Evolutionary conservation across 495 filamentous ascomycete species (phyloP), one percentile per base, ranked within the genome.

Genomic region (Hypoxylon cercidicola): DNA sequence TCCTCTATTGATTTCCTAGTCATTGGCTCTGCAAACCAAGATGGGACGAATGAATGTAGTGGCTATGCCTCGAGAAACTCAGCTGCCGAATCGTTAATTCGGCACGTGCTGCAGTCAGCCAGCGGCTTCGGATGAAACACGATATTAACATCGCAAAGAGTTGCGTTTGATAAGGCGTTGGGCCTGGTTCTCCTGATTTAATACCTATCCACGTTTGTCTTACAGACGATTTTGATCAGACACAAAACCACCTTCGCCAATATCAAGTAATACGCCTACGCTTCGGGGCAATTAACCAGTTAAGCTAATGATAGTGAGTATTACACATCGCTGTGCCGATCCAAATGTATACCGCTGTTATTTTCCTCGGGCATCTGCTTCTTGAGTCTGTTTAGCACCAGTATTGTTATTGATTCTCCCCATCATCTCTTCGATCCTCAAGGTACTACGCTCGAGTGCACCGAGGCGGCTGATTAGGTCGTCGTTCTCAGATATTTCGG

Each of bases 341-440:
- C 16, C 11, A 45, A 34, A 16, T 40, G 56, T 6, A 48, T 20
- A 8, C 34, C 44, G 39, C 13, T 40, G 9, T 39, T 28, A 21
- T 18, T 43, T 16, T 15, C 47, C 40, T 49, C 35, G 15, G 15
- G 16, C 59, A 32, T 54, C 54, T 58, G 34, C 23, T 50, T 37
- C 34, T 44, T 32, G 16, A 9, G 41, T 32, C 20, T 34, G 23
- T 13, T 5, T 12, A 35, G 49, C 39, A 18, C 44, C 21, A 35
- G 45, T 37, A 50, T 47, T 49, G 30, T 39, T 58, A 12, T 69
- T 67, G 52, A 79, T 47, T 63, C 54, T 70, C 51, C 23, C 40
- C 49, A 82, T 41, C 68, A 80, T 59, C 15, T 54, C 55, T 60
- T 82, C 76, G 32, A 82, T 77, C 50, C 79, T 64, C 40, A 58